Evolutionary conservation across 441 rosid species (phyloP).

Genomic region (Erodium texanum): DNA sequence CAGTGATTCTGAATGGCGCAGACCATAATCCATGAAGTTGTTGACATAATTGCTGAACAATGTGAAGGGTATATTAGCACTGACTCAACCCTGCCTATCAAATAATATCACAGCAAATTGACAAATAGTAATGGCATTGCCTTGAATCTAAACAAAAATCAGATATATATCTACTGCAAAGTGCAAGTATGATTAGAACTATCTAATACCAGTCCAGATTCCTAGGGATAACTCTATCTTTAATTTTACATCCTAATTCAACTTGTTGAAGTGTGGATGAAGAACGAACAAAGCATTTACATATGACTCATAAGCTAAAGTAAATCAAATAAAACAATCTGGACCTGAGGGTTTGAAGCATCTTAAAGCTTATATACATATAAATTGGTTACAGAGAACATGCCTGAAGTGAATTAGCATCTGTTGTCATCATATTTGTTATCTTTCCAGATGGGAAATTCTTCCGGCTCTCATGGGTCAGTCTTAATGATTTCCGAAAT

Average conservation of each 20-base stretch:
- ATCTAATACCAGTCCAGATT: background rate
- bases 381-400: constrained; percentile 20
- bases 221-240: background rate
- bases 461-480: constrained; percentile 86
- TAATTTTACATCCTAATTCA: background rate
- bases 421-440: constrained; percentile 98
- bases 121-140: background rate
- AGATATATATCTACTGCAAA: background rate
- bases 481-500: constrained; percentile 83
- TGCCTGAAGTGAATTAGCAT: constrained; percentile 96
- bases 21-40: constrained; percentile 96
- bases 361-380: background rate
- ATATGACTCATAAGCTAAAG: background rate
- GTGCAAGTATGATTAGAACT: background rate
- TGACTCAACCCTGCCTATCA: background rate
- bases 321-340: background rate
- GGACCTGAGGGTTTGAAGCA: background rate
- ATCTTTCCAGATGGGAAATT: constrained; percentile 88
- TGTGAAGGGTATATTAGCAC: constrained; percentile 12
- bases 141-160: background rate
- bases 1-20: constrained; percentile 83
- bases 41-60: constrained; percentile 72
- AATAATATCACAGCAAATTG: background rate
- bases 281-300: background rate
- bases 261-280: background rate